Evolutionary conservation across 345 rosid genomes (phyloP), one percentile per base, ranked within the genome.

Genomic region (Euphorbia peplus): DNA sequence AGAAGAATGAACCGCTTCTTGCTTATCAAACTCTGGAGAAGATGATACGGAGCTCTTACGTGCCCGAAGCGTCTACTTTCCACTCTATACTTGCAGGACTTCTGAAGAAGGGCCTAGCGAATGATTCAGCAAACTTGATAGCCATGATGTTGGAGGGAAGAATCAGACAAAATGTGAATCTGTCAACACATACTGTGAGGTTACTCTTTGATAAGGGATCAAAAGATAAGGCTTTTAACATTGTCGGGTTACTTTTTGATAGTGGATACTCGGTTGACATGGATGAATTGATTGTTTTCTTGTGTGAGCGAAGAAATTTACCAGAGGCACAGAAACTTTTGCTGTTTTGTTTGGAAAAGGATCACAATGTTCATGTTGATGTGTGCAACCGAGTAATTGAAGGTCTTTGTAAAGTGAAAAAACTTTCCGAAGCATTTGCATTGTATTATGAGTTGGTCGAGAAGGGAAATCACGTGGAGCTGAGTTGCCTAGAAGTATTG

Each of bases 11-110:
- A 76, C 75, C 96, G 72, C 63, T 88, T 77, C 80, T 86, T 71
- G 98, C 98, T 44, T 55, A 72, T 51, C 75, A 79, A 73, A 77
- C 85, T 50, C 75, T 90, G 19, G 82, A 84, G 73, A 83, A 83
- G 81, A 90, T 90, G 96, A 71, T 92, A 28, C 84, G 75, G 84
- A 88, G 95, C 78, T 85, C 85, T 30, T 77, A 85, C 78, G 85
- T 76, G 41, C 92, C 95, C 12, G 75, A 54, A 70, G 64, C 91
- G 48, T 81, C 90, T n/a, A 74, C 78, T 37, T 85, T 84, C 72
- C 95, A 90, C 63, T 78, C 85, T 48, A 54, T 87, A 44, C 90
- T 90, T 16, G 68, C 78, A 28, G 86, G 81, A 73, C 91, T 92
- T 66, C 56, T 87, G 74, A 81, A 81, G 69, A 73, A 78, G 69